Conservation (phyloP, 2,329 filamentous ascomycete species). For the Fusarium pseudocircinatum region DNA sequence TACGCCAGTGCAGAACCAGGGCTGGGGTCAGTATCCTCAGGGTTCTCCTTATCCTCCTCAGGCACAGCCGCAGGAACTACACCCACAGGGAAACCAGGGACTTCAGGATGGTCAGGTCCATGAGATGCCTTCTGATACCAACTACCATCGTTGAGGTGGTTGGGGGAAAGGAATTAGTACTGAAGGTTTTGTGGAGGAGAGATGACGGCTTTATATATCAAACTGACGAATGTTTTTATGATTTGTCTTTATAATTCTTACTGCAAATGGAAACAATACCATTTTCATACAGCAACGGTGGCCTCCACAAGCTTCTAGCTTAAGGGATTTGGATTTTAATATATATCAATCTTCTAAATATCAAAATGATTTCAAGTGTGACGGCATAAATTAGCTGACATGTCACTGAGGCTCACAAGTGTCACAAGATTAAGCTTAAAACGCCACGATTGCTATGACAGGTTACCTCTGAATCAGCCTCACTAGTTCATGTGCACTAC, state of each 20-base stretch:
- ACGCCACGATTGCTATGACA: neutral
- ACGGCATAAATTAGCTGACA: accelerated
- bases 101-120: neutral
- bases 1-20: conserved; percentile 13
- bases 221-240: neutral
- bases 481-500: neutral
- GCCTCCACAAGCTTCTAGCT: neutral
- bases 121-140: neutral
- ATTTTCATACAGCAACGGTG: neutral
- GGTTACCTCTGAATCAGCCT: neutral
- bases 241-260: neutral
- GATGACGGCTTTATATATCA: neutral
- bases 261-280: neutral
- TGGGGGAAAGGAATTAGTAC: too few relatives aligned
- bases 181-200: neutral
- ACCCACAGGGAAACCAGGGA: neutral
- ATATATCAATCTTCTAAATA: neutral
- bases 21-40: conserved; percentile 9
- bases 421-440: neutral
- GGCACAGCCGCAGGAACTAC: neutral
- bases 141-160: neutral
- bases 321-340: accelerated
- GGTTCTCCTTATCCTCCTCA: neutral
- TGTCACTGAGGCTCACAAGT: neutral
- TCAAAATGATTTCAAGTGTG: neutral